These are phyloP conservation scores for Juglanconis oblonga DNA, from an alignment of 2,329 filamentous ascomycete species.

Conservation along the genomic window DNA sequence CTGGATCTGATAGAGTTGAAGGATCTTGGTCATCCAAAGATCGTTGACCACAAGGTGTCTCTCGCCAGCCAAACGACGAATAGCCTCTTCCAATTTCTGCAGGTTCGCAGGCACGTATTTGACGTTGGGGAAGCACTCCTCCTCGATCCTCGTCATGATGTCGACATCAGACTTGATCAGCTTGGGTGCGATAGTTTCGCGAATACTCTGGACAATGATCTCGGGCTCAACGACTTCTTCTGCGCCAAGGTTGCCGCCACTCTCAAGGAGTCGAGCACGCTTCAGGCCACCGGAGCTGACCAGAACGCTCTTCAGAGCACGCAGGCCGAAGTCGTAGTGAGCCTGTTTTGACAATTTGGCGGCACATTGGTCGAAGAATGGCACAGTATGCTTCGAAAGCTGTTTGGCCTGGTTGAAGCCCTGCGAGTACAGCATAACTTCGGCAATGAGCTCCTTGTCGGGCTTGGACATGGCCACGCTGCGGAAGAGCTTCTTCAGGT, in stretches of 20 bases:
- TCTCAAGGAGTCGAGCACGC: constrained; percentile 68
- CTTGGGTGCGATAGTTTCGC: constrained; percentile 97
- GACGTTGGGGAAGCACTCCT: constrained; percentile 85
- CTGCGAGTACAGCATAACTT: constrained; percentile 99
- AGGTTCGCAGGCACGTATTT: constrained; percentile 89
- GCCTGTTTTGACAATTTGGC: constrained; percentile 86
- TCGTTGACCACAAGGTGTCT: constrained; percentile 88
- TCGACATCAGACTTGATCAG: constrained; percentile 90
- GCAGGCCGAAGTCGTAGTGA: constrained; percentile 97
- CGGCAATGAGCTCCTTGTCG: constrained; percentile 98
- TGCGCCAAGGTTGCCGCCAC: constrained; percentile 54
- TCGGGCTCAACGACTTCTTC: constrained; percentile 85
- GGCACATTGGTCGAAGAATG: constrained; percentile 94
- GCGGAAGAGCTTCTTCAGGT: constrained; percentile 98
- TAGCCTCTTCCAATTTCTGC: constrained; percentile 73
- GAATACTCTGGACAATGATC: constrained; percentile 96
- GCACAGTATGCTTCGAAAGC: constrained; percentile 91
- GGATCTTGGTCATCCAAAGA: constrained; percentile 93
- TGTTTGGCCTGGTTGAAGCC: constrained; percentile 96
- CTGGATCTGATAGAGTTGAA: constrained; percentile 98
- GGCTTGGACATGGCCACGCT: constrained; percentile 99
- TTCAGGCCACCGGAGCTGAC: constrained; percentile 97
- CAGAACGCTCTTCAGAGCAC: constrained; percentile 96
- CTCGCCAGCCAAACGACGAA: constrained; percentile 78
- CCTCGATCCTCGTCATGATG: constrained; percentile 80